Percentiles rank a stretch among this genome's conserved stretches.
phyloP scores from a whole-genome alignment of 2,329 filamentous ascomycete genomes.

The Cladosporium phlei region DNA sequence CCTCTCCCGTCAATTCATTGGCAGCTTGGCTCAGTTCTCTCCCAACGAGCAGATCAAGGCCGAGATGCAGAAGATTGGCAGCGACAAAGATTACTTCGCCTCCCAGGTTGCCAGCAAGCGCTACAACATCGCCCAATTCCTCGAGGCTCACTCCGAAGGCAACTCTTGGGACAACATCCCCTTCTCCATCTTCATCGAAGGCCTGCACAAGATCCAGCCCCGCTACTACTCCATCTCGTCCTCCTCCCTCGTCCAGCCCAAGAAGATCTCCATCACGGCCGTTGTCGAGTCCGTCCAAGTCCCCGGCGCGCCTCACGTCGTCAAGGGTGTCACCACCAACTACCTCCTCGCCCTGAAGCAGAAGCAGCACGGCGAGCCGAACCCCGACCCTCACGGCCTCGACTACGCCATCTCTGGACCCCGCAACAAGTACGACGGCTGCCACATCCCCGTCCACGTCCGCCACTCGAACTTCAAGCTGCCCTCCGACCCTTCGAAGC shows the following conservation, averaged over 20 bases:
- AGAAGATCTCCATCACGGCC: constrained; percentile 91
- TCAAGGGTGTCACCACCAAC: constrained; percentile 95
- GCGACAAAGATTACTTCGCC: constrained; percentile 93
- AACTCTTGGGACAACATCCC: constrained; percentile 79
- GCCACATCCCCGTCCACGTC: constrained; percentile 91
- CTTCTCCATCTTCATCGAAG: constrained; percentile 92
- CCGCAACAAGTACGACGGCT: constrained; percentile 93
- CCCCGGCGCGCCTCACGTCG: constrained; percentile 68
- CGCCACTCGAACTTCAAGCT: constrained; percentile 99
- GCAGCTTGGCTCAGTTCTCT: constrained; percentile 81
- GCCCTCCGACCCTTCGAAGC: constrained; percentile 88
- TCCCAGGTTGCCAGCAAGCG: constrained; percentile 74
- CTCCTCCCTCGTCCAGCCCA: constrained; percentile 86
- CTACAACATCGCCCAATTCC: constrained; percentile 83
- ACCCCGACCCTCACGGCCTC: constrained; percentile 75
- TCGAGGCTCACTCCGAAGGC: constrained; percentile 67
- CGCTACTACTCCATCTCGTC: constrained; percentile 99
- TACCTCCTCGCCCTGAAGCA: constrained; percentile 92
- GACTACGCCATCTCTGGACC: constrained; percentile 85
- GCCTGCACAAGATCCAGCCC: constrained; percentile 88
- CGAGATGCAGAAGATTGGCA: constrained; percentile 82
- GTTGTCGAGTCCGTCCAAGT: constrained; percentile 82
- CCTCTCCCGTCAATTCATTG: constrained; percentile 91
- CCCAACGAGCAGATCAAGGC: constrained; percentile 79
- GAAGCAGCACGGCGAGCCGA: constrained; percentile 85